Evolutionary conservation across 176 grass and related monocot species (phyloP).

Genomic region (Pontederia paniculata): DNA sequence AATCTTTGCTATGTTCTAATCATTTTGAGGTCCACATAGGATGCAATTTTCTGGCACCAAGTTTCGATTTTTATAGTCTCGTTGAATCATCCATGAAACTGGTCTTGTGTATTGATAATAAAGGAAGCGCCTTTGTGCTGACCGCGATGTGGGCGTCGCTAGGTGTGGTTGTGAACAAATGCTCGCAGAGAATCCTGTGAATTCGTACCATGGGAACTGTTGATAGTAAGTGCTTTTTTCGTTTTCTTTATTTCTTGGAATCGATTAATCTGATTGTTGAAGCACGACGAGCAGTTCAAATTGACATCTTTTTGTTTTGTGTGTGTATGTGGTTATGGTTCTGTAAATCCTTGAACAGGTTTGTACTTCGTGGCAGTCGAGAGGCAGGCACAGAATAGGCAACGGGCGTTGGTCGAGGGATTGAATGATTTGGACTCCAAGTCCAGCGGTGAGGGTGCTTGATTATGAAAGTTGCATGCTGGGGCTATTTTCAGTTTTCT

Average conservation of each 20-base stretch:
- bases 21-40: too few relatives aligned
- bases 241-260: slow-evolving; percentile 3
- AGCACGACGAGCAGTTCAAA: not conserved
- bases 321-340: slow-evolving; percentile 6
- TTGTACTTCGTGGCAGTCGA: slow-evolving; percentile 84
- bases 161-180: slow-evolving; percentile 51
- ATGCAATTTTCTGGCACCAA: too few relatives aligned
- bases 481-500: too few relatives aligned
- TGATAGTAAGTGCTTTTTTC: slow-evolving; percentile 39
- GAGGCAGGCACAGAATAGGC: slow-evolving; percentile 74
- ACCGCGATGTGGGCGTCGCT: slow-evolving; percentile 4
- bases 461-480: slow-evolving; percentile 18
- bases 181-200: slow-evolving; percentile 86
- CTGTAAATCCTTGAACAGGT: slow-evolving; percentile 21
- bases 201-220: slow-evolving; percentile 63
- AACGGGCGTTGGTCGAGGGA: slow-evolving; percentile 48
- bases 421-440: slow-evolving; percentile 42
- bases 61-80: too few relatives aligned
- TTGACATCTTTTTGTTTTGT: not conserved
- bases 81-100: too few relatives aligned
- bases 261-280: too few relatives aligned
- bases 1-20: too few relatives aligned
- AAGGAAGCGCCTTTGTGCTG: not conserved
- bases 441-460: slow-evolving; percentile 29
- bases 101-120: too few relatives aligned